Conservation (phyloP, 2,329 filamentous ascomycete genomes). For the Aspergillus persii region DNA sequence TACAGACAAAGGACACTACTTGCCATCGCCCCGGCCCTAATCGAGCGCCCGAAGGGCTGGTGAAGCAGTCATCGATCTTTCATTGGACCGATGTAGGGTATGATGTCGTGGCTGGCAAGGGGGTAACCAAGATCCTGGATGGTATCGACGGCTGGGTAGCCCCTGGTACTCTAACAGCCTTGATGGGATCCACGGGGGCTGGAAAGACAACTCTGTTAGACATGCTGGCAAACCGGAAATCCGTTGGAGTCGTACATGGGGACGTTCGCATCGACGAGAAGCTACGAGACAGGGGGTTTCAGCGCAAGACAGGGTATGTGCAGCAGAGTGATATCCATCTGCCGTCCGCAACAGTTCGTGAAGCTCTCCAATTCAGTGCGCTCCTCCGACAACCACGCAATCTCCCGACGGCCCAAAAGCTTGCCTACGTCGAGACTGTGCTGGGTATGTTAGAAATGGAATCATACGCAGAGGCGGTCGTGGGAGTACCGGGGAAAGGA, state of each 20-base stretch:
- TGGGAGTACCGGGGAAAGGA: constrained; percentile 77
- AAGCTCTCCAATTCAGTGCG: constrained; percentile 77
- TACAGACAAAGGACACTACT: constrained; percentile 32
- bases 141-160: constrained; percentile 92
- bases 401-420: constrained; percentile 66
- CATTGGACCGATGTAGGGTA: constrained; percentile 85
- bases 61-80: constrained; percentile 71
- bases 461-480: constrained; percentile 76
- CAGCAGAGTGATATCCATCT: constrained; percentile 72
- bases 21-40: constrained; percentile 40
- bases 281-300: constrained; percentile 54
- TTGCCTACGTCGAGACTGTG: constrained; percentile 73
- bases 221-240: constrained; percentile 71
- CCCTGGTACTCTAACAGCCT: constrained; percentile 83
- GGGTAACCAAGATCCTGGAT: constrained; percentile 73
- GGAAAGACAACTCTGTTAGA: constrained; percentile 91
- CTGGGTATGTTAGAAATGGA: constrained; percentile 84
- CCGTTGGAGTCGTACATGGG: constrained; percentile 56
- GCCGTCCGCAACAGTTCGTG: constrained; percentile 74
- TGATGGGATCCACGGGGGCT: constrained; percentile 89
- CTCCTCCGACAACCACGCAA: constrained; percentile 74
- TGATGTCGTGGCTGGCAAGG: constrained; percentile 74
- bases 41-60: constrained; percentile 30
- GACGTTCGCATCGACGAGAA: constrained; percentile 57
- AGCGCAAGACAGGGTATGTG: constrained; percentile 62